phyloP scores from a whole-genome alignment of 495 filamentous ascomycete species.

The Annulohypoxylon stygium region DNA sequence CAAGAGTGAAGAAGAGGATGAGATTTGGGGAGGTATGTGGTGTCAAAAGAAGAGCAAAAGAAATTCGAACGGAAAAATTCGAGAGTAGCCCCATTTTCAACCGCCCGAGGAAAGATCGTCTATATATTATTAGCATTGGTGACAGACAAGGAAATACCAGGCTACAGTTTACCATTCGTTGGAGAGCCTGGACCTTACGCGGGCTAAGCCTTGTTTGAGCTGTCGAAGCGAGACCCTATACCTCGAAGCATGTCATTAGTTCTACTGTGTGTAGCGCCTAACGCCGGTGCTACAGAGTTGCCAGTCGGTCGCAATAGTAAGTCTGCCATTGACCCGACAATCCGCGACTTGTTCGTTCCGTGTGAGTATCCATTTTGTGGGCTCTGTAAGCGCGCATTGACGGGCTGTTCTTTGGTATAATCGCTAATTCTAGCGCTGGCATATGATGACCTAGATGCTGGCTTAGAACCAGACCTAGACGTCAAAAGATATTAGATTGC shows the following conservation, averaged over 20 bases:
- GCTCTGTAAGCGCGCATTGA: too few relatives aligned
- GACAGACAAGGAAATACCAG: neutral
- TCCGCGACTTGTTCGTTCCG: neutral
- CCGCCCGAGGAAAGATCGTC: neutral
- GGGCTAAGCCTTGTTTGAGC: neutral
- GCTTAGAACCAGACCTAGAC: neutral
- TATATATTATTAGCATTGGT: neutral
- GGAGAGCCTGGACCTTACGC: neutral
- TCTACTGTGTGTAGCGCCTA: neutral
- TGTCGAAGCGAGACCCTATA: constrained; percentile 15
- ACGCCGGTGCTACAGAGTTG: neutral
- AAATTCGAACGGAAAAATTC: too few relatives aligned
- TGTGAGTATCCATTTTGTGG: neutral
- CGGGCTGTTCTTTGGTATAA: neutral
- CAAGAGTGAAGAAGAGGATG: too few relatives aligned
- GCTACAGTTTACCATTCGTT: neutral
- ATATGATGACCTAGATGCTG: neutral
- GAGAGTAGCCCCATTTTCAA: too few relatives aligned
- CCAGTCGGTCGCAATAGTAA: neutral
- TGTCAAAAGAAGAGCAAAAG: too few relatives aligned
- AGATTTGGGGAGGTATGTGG: too few relatives aligned
- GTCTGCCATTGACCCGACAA: neutral
- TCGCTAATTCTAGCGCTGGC: neutral
- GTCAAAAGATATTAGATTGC: constrained; percentile 5
- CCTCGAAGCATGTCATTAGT: neutral